A percentile compares a stretch with the other conserved stretches of the same genome.
phyloP scores from a whole-genome alignment of 2,329 filamentous ascomycete species.

The Atkinsonella hypoxylon region DNA sequence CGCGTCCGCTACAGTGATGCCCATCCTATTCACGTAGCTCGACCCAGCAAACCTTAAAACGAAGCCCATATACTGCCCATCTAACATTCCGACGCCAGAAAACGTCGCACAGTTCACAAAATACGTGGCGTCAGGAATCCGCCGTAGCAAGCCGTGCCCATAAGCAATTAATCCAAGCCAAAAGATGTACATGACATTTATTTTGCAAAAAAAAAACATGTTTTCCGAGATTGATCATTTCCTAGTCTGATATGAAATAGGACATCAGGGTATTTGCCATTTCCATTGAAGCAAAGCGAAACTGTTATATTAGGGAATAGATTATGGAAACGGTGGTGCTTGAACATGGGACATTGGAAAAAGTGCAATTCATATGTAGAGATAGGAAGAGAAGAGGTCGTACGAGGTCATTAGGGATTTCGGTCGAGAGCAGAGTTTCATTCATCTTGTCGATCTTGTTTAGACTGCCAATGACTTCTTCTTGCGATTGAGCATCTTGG shows the following conservation, averaged over 20 bases:
- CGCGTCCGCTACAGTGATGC: too few relatives aligned
- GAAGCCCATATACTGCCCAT: too few relatives aligned
- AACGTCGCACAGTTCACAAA: too few relatives aligned
- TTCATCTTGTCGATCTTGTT: background rate
- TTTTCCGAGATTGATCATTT: background rate
- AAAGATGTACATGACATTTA: background rate
- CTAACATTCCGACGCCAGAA: too few relatives aligned
- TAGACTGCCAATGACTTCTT: constrained; percentile 32
- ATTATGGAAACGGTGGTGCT: background rate
- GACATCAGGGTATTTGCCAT: background rate
- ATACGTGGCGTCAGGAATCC: too few relatives aligned
- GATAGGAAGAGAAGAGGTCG: background rate
- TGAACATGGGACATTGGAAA: too few relatives aligned
- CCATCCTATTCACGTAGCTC: too few relatives aligned
- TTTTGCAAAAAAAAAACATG: background rate
- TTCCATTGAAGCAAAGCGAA: background rate
- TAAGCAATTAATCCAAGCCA: background rate
- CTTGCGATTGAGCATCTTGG: constrained; percentile 36
- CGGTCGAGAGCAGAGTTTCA: background rate
- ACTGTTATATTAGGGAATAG: background rate
- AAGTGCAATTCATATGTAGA: background rate
- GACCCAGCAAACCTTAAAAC: too few relatives aligned
- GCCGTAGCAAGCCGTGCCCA: background rate
- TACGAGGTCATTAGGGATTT: background rate
- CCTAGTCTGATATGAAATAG: background rate